Conservation (phyloP, 352 stramenopile genomes). For the Globisporangium iwayamae region DNA sequence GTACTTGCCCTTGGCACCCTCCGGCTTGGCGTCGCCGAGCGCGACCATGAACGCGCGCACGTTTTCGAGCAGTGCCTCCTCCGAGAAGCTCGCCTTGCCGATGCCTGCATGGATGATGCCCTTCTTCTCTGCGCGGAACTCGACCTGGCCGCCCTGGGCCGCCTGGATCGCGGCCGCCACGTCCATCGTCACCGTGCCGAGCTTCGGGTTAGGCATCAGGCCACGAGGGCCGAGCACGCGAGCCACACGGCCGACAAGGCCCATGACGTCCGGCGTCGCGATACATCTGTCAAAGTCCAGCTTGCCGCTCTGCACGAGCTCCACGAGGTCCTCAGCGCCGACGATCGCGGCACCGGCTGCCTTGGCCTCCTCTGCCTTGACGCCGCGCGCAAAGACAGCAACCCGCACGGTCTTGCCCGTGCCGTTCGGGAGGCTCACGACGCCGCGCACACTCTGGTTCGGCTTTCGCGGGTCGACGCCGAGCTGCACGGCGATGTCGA, state of each 20-base stretch:
- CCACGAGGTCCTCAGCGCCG: constrained; percentile 88
- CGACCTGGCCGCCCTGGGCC: constrained; percentile 78
- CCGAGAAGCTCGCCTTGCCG: constrained; percentile 87
- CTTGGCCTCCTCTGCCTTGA: constrained; percentile 87
- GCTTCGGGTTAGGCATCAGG: constrained; percentile 98
- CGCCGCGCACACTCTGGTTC: constrained; percentile 85
- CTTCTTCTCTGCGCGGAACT: constrained; percentile 90
- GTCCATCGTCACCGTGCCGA: constrained; percentile 94
- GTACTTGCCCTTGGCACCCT: constrained; percentile 93
- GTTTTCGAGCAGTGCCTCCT: constrained; percentile 90
- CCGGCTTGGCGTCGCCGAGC: constrained; percentile 88
- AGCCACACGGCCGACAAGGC: constrained; percentile 90
- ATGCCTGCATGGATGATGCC: constrained; percentile 87
- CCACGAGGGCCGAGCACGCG: constrained; percentile 92
- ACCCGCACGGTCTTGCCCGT: constrained; percentile 87
- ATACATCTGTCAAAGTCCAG: constrained; percentile 92
- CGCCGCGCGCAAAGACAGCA: constrained; percentile 88
- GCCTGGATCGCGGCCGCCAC: constrained; percentile 80
- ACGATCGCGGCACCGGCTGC: constrained; percentile 87
- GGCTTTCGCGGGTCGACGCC: constrained; percentile 85
- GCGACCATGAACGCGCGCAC: constrained; percentile 91
- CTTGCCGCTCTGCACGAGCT: constrained; percentile 86
- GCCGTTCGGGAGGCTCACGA: constrained; percentile 83
- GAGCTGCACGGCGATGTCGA: constrained; percentile 82
- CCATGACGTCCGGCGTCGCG: constrained; percentile 91